Conservation (phyloP, 192 early-diverging fungal genomes). For the Gamsiella multidivaricata region DNA sequence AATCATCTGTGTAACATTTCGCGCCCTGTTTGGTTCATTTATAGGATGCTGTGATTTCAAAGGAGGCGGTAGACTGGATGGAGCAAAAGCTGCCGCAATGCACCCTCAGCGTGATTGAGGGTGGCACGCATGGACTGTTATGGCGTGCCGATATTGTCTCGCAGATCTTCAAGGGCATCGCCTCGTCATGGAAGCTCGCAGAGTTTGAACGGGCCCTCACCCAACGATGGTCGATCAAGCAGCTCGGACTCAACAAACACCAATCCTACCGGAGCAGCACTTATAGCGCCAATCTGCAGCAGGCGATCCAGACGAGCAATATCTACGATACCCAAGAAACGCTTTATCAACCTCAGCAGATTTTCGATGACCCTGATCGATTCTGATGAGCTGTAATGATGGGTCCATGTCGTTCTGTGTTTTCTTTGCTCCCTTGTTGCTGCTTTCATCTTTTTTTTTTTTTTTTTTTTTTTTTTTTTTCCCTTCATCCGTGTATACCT, state of each 20-base stretch:
- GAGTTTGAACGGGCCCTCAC: conserved; percentile 52
- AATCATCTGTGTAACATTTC: not conserved
- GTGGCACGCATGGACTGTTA: conserved; percentile 53
- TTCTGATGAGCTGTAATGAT: conserved; percentile 15
- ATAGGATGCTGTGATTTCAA: conserved; percentile 53
- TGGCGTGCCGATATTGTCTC: conserved; percentile 56
- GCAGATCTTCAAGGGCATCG: conserved; percentile 56
- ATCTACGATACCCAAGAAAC: conserved; percentile 43
- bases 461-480: conserved; percentile 2
- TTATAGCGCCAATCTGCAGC: conserved; percentile 31
- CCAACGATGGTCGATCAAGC: conserved; percentile 51
- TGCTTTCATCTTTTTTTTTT: not conserved
- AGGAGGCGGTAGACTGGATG: conserved; percentile 58
- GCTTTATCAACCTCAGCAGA: conserved; percentile 35
- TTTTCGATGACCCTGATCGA: conserved; percentile 52
- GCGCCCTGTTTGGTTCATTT: not conserved
- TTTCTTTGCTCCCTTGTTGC: conserved; percentile 6
- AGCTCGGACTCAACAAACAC: conserved; percentile 46
- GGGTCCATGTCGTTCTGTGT: not conserved
- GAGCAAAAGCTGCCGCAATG: conserved; percentile 54
- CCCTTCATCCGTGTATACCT: conserved; percentile 7
- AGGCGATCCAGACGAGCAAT: conserved; percentile 53
- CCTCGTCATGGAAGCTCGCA: conserved; percentile 49
- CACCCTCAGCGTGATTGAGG: conserved; percentile 56
- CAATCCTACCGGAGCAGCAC: conserved; percentile 46